These are phyloP conservation scores for Malania oleifera DNA, from an alignment of 164 flowering plant genomes.

Conservation along the genomic window DNA sequence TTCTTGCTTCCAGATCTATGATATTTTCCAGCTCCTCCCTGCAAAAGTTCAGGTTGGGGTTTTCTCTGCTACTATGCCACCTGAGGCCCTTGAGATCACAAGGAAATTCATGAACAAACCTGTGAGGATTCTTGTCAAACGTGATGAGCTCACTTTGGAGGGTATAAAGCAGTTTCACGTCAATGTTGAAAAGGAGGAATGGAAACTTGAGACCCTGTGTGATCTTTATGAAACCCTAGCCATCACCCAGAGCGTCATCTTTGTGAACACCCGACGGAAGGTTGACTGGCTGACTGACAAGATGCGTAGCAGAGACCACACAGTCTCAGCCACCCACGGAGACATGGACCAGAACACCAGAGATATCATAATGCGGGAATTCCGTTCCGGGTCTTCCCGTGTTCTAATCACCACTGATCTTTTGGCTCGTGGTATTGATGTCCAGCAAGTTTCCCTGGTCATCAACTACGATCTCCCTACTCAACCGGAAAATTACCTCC, in stretches of 20 bases:
- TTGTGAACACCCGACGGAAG: conserved; percentile 52
- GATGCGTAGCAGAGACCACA: conserved; percentile 63
- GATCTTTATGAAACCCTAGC: conserved; percentile 50
- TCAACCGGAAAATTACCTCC: conserved; percentile 68
- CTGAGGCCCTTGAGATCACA: conserved; percentile 66
- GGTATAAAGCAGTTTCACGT: conserved; percentile 54
- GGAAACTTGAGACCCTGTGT: conserved; percentile 51
- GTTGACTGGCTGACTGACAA: conserved; percentile 72
- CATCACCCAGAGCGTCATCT: conserved; percentile 56
- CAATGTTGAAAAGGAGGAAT: conserved; percentile 46
- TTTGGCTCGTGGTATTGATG: conserved; percentile 68
- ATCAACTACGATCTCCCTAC: conserved; percentile 67
- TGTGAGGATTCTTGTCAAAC: conserved; percentile 63
- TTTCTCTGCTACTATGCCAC: conserved; percentile 73
- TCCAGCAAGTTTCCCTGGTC: conserved; percentile 67
- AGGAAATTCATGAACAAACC: conserved; percentile 70
- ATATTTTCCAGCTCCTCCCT: conserved; percentile 61
- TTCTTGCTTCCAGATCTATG: conserved; percentile 43
- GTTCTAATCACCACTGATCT: conserved; percentile 70
- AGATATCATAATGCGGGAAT: conserved; percentile 69
- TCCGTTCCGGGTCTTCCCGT: conserved; percentile 62
- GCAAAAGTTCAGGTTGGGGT: conserved; percentile 60
- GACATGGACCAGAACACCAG: conserved; percentile 73
- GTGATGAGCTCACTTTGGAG: conserved; percentile 64
- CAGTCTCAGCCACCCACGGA: conserved; percentile 69